These are phyloP conservation scores for Emergomyces pasteurianus DNA, from an alignment of 2,329 filamentous ascomycete species.

Conservation along the genomic window DNA sequence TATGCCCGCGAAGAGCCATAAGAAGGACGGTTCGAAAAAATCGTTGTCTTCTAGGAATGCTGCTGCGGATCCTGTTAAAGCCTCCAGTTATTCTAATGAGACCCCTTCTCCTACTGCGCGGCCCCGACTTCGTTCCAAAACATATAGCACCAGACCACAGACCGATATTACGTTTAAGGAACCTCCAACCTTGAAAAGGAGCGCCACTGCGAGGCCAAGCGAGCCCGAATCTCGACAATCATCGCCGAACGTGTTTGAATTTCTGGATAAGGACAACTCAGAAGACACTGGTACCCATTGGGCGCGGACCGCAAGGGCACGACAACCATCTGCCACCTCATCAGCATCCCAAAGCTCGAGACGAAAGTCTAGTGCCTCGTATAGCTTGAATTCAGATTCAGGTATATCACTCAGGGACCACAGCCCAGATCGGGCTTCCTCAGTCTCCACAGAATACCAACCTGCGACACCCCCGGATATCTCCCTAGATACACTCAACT, in stretches of 20 bases:
- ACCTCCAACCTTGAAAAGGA: background rate
- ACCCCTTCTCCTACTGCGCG: background rate
- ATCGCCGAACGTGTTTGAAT: slow-evolving; percentile 30
- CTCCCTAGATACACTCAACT: slow-evolving; percentile 16
- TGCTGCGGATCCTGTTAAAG: background rate
- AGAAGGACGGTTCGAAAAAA: slow-evolving; percentile 8
- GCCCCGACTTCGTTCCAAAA: slow-evolving; percentile 5
- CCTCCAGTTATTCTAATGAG: slow-evolving; percentile 4
- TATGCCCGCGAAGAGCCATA: slow-evolving; percentile 5
- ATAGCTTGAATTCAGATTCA: slow-evolving; percentile 23
- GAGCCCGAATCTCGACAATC: slow-evolving; percentile 1
- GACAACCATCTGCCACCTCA: background rate
- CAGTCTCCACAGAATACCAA: slow-evolving; percentile 20
- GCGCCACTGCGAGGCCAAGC: slow-evolving; percentile 3
- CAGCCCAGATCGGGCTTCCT: slow-evolving; percentile 23
- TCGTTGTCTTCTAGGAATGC: background rate
- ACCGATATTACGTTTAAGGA: background rate
- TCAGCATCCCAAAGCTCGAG: slow-evolving; percentile 7
- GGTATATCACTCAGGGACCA: slow-evolving; percentile 23
- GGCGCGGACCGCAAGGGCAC: background rate
- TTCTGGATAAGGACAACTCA: slow-evolving; percentile 19
- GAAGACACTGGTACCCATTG: background rate
- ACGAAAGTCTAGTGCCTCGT: slow-evolving; percentile 11
- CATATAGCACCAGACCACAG: slow-evolving; percentile 4
- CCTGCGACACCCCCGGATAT: slow-evolving; percentile 18